Percentiles rank a stretch among this genome's conserved stretches.
Evolutionary conservation across 176 grass and related monocot species (phyloP).

Genomic region (Themeda triandra): DNA sequence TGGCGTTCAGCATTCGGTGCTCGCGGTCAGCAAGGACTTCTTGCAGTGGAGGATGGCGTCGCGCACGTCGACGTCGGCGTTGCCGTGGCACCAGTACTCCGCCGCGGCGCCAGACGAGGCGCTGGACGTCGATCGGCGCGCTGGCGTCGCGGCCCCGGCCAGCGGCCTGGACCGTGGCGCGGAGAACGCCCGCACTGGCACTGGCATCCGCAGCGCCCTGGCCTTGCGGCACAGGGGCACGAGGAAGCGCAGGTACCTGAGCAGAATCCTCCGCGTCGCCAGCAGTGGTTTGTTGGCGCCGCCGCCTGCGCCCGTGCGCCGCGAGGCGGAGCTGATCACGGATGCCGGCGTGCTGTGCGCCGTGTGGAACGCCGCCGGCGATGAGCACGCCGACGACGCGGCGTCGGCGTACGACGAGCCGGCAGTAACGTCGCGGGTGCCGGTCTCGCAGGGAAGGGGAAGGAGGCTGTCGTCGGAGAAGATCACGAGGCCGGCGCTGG

Average conservation of each 20-base stretch:
- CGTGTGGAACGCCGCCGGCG: conserved; percentile 67
- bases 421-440: neutral
- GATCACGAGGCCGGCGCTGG: conserved; percentile 4
- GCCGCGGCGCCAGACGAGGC: conserved; percentile 21
- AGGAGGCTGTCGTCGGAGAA: conserved; percentile 24
- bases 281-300: conserved; percentile 30
- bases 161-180: neutral
- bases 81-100: conserved; percentile 68
- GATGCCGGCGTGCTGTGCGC: conserved; percentile 72
- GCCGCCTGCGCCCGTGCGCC: neutral
- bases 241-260: conserved; percentile 75
- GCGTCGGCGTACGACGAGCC: neutral
- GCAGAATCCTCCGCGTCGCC: conserved; percentile 61
- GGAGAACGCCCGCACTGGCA: conserved; percentile 14
- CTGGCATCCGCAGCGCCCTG: conserved; percentile 39
- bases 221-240: conserved; percentile 75
- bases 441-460: conserved; percentile 2
- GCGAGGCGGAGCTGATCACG: conserved; percentile 15
- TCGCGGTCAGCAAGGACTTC: conserved; percentile 42
- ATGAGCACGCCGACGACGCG: conserved; percentile 36
- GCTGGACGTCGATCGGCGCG: conserved; percentile 40
- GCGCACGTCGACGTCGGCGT: conserved; percentile 69
- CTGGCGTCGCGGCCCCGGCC: neutral
- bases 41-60: conserved; percentile 98
- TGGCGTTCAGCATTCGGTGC: neutral